A percentile compares a stretch with the other conserved stretches of the same genome.
Conservation (phyloP, 345 rosid species). For the Salix dunnii region DNA sequence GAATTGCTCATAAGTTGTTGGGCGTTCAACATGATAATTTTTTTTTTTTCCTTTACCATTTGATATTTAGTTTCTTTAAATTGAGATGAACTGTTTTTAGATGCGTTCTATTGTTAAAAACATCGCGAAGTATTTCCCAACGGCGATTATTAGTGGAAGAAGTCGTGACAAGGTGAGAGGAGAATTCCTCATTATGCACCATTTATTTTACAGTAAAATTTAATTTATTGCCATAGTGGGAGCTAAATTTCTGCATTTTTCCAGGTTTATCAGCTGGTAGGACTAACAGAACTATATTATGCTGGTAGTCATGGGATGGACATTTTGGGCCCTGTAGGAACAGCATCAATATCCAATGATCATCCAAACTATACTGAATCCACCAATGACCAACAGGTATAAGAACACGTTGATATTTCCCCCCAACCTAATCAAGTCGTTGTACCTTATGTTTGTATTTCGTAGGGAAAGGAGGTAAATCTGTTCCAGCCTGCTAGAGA, state of each 20-base stretch:
- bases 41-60: not conserved
- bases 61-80: not conserved
- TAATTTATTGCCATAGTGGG: not conserved
- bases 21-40: not conserved
- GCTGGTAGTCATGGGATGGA: slow-evolving; percentile 99
- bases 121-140: slow-evolving; percentile 70
- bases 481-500: slow-evolving; percentile 92
- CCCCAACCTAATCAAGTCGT: not conserved
- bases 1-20: slow-evolving; percentile 10
- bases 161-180: slow-evolving; percentile 74
- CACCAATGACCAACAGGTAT: slow-evolving; percentile 69
- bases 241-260: slow-evolving; percentile 4
- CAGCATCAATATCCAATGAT: slow-evolving; percentile 32
- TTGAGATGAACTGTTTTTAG: slow-evolving; percentile 31
- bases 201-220: not conserved
- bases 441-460: slow-evolving; percentile 2
- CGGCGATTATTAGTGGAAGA: slow-evolving; percentile 96
- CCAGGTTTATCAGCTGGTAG: slow-evolving; percentile 81
- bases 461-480: slow-evolving; percentile 71
- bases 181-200: not conserved
- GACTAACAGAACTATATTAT: slow-evolving; percentile 86
- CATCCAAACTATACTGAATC: slow-evolving; percentile 50
- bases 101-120: slow-evolving; percentile 89
- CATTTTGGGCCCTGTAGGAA: slow-evolving; percentile 62
- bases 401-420: not conserved